These are phyloP conservation scores for Zygosaccharomyces pseudobailii DNA, from an alignment of 1,139 yeast species.

Conservation along the genomic window DNA sequence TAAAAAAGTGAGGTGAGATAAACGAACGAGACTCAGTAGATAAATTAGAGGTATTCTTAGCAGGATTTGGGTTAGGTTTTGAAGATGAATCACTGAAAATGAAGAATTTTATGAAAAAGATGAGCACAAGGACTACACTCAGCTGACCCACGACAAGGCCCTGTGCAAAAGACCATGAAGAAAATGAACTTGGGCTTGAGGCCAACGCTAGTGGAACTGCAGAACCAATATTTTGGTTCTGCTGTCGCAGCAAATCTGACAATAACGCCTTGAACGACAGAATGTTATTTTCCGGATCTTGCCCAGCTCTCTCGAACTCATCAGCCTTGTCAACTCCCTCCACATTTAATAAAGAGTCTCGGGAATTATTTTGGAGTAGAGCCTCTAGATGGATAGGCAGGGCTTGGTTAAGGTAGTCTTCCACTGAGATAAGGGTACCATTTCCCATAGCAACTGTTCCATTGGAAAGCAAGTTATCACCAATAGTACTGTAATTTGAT, in stretches of 20 bases:
- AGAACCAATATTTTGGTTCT: conserved; percentile 1
- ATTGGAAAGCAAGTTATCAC: neutral
- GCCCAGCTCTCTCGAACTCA: neutral
- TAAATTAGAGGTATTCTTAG: conserved; percentile 20
- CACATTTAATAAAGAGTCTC: neutral
- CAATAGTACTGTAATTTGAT: conserved; percentile 1
- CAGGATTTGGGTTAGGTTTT: conserved; percentile 35
- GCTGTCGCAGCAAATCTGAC: conserved; percentile 6
- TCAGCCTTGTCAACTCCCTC: neutral
- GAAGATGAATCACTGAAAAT: conserved; percentile 64
- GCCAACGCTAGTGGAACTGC: neutral
- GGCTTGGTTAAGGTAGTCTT: conserved; percentile 34
- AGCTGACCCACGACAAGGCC: conserved; percentile 81
- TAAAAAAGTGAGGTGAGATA: conserved; percentile 30
- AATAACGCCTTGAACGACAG: neutral
- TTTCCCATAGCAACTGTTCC: conserved; percentile 1
- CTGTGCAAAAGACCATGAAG: conserved; percentile 63
- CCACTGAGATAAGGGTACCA: conserved; percentile 32
- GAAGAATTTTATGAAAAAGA: conserved; percentile 77
- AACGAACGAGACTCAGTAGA: conserved; percentile 18
- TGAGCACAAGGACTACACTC: conserved; percentile 70
- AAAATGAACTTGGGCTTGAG: conserved; percentile 20
- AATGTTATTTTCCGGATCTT: neutral
- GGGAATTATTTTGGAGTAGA: conserved; percentile 23
- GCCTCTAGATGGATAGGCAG: conserved; percentile 35